Evolutionary conservation across 306 rosid species (phyloP).

Genomic region (Pterocarpus macrocarpus): DNA sequence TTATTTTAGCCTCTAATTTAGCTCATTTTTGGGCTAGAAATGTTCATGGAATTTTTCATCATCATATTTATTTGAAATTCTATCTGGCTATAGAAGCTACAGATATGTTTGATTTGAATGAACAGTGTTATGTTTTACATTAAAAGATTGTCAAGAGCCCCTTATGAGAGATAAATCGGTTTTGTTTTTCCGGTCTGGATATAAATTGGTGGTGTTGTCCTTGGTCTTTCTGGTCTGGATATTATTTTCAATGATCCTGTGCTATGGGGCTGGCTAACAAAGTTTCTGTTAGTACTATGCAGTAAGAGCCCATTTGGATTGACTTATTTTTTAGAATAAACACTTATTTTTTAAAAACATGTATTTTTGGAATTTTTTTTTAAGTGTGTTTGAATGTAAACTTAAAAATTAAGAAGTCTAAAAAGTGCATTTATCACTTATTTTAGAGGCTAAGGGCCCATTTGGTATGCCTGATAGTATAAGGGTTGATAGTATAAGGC

Average conservation of each 20-base stretch:
- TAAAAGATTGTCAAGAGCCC: constrained; percentile 8
- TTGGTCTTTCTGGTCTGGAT: constrained; percentile 28
- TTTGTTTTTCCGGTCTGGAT: not conserved
- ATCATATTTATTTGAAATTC: constrained; percentile 33
- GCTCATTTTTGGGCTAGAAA: not conserved
- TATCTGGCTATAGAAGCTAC: constrained; percentile 1
- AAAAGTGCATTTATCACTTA: not conserved
- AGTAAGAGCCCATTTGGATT: not conserved
- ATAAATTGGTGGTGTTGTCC: not conserved
- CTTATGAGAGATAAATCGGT: not conserved
- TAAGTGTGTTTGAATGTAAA: not conserved
- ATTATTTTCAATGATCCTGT: not conserved
- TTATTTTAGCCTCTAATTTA: not conserved
- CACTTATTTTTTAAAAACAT: not conserved
- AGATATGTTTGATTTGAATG: constrained; percentile 19
- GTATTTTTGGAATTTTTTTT: not conserved
- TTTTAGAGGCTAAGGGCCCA: no score
- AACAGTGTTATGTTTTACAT: not conserved
- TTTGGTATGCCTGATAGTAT: no score
- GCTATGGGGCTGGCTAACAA: not conserved
- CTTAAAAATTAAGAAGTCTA: not conserved
- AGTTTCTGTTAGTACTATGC: constrained; percentile 4
- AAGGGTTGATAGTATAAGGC: no score
- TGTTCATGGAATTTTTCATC: constrained; percentile 27
- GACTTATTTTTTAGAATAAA: not conserved